phyloP scores from a whole-genome alignment of 371 early-diverging fungal species.

The Rhizopus sp. region DNA sequence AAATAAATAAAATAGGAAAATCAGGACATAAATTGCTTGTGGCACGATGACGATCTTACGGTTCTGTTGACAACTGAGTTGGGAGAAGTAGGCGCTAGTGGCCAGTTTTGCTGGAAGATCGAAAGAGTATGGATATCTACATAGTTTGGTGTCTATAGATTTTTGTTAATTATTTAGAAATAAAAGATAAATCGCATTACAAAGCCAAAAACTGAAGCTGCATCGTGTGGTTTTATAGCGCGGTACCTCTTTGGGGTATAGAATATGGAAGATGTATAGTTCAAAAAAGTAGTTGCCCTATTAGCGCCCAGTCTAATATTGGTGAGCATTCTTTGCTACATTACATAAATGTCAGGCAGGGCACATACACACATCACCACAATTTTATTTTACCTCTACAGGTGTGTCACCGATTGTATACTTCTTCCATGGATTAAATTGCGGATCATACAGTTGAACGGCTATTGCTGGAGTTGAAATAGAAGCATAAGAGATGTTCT shows the following conservation, averaged over 20 bases:
- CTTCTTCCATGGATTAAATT: slow-evolving; percentile 32
- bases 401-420: slow-evolving; percentile 19
- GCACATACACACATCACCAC: background rate
- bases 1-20: background rate
- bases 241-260: slow-evolving; percentile 30
- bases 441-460: slow-evolving; percentile 32
- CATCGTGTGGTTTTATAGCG: slow-evolving; percentile 32
- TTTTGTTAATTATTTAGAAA: background rate
- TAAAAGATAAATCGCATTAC: slow-evolving; percentile 15
- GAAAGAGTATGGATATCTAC: slow-evolving; percentile 36
- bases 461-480: slow-evolving; percentile 36
- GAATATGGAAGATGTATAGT: slow-evolving; percentile 29
- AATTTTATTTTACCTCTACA: slow-evolving; percentile 24
- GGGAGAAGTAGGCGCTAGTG: slow-evolving; percentile 20
- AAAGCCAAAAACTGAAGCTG: slow-evolving; percentile 33
- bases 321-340: slow-evolving; percentile 11
- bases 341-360: background rate
- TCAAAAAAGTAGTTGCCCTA: slow-evolving; percentile 28
- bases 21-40: background rate
- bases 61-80: background rate
- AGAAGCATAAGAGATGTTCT: slow-evolving; percentile 17
- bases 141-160: slow-evolving; percentile 27
- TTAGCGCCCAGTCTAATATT: slow-evolving; percentile 31
- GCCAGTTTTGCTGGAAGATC: slow-evolving; percentile 32
- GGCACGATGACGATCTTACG: slow-evolving; percentile 9